Evolutionary conservation across 768 basidiomycete species (phyloP), one percentile per base, ranked within the genome.

Genomic region (Rhizopogon vesiculosus): DNA sequence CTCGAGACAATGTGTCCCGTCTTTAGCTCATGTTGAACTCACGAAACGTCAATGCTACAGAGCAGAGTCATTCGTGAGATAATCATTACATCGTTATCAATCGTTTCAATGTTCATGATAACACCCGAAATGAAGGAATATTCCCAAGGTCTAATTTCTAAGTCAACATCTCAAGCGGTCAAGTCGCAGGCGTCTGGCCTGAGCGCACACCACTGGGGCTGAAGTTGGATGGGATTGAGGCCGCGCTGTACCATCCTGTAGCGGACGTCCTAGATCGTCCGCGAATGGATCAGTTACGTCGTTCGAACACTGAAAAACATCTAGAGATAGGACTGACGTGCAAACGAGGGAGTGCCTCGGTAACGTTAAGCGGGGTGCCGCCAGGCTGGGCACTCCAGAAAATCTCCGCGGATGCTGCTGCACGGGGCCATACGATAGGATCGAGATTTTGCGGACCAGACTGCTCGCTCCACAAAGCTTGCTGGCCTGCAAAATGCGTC

Each of bases 121-220:
- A 41, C n/a, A 18, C 40, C 40, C 40, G 8, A 41, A 35, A 56
- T 7, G 19, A 54, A 39, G 19, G 18, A 45, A 25, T 25, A 4
- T 12, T n/a, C 12, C n/a, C 3, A 25, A 38, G 35, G 16, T 49
- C 35, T 3, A n/a, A 40, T n/a, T 38, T 12, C 31, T 33, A 33
- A 8, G 31, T 33, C 3, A 25, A 8, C 31, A 7, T 9, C 31
- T 67, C 54, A 66, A 1, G 67, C 62, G 0, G 48, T 7, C 48
- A 69, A n/a, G 55, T 82, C 75, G 53, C 81, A 82, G 1, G 57
- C 67, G 40, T 75, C 62, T 0, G 81, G 79, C 35, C 82, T 67
- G 15, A 83, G 60, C 10, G 78, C 82, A 68, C 82, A 84, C 75
- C 78, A 84, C 28, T 78, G 66, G 0, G 83, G 84, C 63, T 84